phyloP scores from a whole-genome alignment of 306 rosid species.

The Calophaca sinica region DNA sequence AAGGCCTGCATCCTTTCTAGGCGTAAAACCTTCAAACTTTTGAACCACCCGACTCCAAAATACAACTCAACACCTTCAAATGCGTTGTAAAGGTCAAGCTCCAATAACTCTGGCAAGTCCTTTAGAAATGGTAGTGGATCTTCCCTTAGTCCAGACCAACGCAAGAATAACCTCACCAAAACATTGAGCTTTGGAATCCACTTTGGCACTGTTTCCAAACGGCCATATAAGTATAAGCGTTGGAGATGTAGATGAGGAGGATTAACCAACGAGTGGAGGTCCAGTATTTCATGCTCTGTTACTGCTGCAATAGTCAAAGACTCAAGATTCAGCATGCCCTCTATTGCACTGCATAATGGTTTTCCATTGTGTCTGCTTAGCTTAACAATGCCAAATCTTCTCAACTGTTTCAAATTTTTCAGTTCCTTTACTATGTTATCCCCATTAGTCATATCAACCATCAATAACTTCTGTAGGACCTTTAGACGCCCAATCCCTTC shows the following conservation, averaged over 20 bases:
- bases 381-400: not conserved
- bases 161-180: not conserved
- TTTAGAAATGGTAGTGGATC: conserved; percentile 9
- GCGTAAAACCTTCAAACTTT: too few relatives aligned
- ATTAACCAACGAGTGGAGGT: not conserved
- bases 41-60: too few relatives aligned
- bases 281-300: not conserved
- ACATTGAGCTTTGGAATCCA: conserved; percentile 7
- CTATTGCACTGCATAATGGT: not conserved
- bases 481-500: conserved; percentile 28
- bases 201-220: not conserved
- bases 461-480: not conserved
- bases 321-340: not conserved
- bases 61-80: too few relatives aligned
- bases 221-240: not conserved
- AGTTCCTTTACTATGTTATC: not conserved
- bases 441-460: conserved; percentile 10
- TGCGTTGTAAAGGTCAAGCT: not conserved
- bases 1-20: not conserved
- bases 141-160: not conserved
- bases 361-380: not conserved
- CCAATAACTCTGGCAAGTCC: conserved; percentile 9
- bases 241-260: not conserved
- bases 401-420: conserved; percentile 5
- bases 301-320: not conserved